These are phyloP conservation scores for Apostasia ramifera DNA, from an alignment of 106 monocot species.

Conservation along the genomic window DNA sequence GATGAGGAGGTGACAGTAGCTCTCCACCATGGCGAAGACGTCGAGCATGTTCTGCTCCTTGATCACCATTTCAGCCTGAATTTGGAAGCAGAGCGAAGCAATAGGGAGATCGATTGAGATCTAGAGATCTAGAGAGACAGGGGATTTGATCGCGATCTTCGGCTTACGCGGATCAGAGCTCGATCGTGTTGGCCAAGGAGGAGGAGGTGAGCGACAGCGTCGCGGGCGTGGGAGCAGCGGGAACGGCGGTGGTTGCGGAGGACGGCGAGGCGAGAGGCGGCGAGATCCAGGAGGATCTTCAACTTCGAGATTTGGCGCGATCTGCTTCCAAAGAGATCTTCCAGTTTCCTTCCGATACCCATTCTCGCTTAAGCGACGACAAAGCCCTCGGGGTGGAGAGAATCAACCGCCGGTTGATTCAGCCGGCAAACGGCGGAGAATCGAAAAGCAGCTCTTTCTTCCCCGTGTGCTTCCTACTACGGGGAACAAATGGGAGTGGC, in stretches of 20 bases:
- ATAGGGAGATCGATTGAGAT: background rate
- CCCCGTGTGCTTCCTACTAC: no score
- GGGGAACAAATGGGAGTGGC: no score
- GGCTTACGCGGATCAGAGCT: conserved; percentile 54
- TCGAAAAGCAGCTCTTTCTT: no score
- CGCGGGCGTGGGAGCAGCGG: conserved; percentile 35
- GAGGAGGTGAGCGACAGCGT: conserved; percentile 57
- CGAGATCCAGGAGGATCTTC: conserved; percentile 38
- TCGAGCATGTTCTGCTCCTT: conserved; percentile 86
- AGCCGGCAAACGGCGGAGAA: no score
- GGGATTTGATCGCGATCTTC: background rate
- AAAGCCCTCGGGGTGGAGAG: no score
- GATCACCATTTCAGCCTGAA: conserved; percentile 60
- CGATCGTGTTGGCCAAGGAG: conserved; percentile 48
- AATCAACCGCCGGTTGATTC: no score
- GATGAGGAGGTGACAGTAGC: conserved; percentile 44
- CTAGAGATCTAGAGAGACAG: background rate
- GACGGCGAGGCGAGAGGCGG: conserved; percentile 39
- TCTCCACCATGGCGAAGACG: conserved; percentile 40
- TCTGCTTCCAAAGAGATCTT: conserved; percentile 23
- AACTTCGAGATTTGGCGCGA: conserved; percentile 26
- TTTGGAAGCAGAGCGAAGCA: background rate
- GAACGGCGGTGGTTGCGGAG: conserved; percentile 53
- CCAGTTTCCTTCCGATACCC: conserved; percentile 39
- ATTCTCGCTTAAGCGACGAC: background rate